phyloP scores from a whole-genome alignment of 2,329 filamentous ascomycete genomes.

The Knufia fluminis region DNA sequence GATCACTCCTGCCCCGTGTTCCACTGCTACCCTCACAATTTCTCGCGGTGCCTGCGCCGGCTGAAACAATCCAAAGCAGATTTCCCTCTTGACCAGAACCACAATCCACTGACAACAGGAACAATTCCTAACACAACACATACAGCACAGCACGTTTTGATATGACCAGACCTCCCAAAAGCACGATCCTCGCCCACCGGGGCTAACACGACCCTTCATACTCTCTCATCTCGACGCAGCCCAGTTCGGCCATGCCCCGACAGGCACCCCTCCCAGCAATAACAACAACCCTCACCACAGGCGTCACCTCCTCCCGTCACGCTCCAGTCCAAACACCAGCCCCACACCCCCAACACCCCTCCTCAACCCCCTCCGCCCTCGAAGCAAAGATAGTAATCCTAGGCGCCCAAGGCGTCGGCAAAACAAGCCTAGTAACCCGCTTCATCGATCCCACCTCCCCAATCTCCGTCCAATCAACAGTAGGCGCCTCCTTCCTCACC shows the following conservation, averaged over 20 bases:
- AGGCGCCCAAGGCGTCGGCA: conserved; percentile 44
- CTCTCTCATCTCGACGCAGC: too few species aligned
- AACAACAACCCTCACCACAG: conserved; percentile 11
- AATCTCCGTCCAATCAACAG: conserved; percentile 47
- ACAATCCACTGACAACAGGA: background rate
- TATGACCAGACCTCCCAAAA: background rate
- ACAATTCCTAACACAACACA: background rate
- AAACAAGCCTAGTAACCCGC: conserved; percentile 44
- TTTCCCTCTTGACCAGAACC: background rate
- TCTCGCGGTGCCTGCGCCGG: background rate
- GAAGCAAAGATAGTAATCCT: conserved; percentile 47
- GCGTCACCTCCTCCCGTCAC: conserved; percentile 4
- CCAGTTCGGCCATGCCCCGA: background rate
- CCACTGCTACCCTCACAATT: background rate
- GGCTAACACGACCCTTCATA: background rate
- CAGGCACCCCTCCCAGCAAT: conserved; percentile 8
- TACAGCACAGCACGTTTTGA: too few species aligned
- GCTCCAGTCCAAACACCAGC: conserved; percentile 1
- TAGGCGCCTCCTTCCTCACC: conserved; percentile 70
- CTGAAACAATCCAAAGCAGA: background rate
- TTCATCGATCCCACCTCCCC: conserved; percentile 39
- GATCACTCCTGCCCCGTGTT: background rate
- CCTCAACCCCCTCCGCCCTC: conserved; percentile 15
- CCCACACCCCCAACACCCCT: conserved; percentile 7
- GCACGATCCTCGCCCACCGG: background rate